Evolutionary conservation across 805 yeast genomes (phyloP), one percentile per base, ranked within the genome.

Genomic region (Candida tallmaniae): DNA sequence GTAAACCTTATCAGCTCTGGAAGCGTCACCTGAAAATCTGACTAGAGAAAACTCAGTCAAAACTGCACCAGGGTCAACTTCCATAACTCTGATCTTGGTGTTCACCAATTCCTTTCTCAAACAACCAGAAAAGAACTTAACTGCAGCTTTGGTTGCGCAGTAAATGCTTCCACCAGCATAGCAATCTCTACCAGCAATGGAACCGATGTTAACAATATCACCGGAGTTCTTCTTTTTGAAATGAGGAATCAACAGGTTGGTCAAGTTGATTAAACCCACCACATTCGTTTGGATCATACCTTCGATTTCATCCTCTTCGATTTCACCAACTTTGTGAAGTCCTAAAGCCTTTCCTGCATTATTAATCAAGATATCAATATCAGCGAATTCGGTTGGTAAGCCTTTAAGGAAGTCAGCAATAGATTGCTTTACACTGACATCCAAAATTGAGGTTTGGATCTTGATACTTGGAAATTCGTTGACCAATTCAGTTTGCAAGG

Each of bases 271-370:
- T 33, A 63, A 48, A 5, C 68, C 68, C 29, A 58, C 32, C 4
- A 61, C 64, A 39, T 63, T 63, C 32, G 68, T 63, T 18, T 55
- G 53, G 35, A 62, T 43, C 69, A 62, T 62, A 7, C 61, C 66
- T 13, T 46, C 43, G 27, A 62, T 41, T 34, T 63, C 68, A 8
- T 48, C 55, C 16, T 52, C 47, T 8, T 40, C 27, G 21, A 62
- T 48, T 12, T 48, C 54, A 8, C 67, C 68, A 10, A 62, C 66
- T 9, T 34, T 29, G 15, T 46, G 57, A 24, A 39, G 41, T 7
- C 69, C 69, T 35, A 60, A 50, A 2, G 68, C 68, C 41, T 60
- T 62, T 10, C 69, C 69, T 10, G 68, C 65, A 39, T 63, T 63
- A 34, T 63, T 63, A 29, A 63, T 43, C 39, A 63, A 52, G 6